Base-by-base conservation (phyloP, 495 filamentous ascomycete genomes). In the Aspergillus ellipticus region DNA sequence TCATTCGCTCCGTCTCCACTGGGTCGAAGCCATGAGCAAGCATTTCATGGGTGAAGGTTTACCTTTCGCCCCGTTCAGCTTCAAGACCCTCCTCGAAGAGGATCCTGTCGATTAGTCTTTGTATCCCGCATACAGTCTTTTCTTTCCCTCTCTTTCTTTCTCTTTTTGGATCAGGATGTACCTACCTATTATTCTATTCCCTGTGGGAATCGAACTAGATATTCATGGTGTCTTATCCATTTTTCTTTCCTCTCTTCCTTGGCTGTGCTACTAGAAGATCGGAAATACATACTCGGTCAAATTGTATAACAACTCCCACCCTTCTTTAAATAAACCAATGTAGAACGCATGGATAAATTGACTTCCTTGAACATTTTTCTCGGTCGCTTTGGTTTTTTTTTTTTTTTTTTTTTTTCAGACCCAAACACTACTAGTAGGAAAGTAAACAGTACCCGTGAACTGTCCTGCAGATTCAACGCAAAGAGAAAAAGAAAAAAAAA, bases 21-120 rank as follows among this genome's bases (percentile, higher is more conserved):
- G 94, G 94, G 94, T 99, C 55, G 94, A 99, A 71, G 92, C 94
- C n/a, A 97, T 97, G 85, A 94, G 90, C 75, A 98, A 98, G 75
- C 96, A 97, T 78, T 96, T 97, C 76, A 88, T 97, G 68, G 96
- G 96, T 58, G 92, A 92, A 52, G 94, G 94, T 42, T 81, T 94
- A 67, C 78, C 92, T 35, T 97, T 99, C 74, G 78, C 87, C 62
- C 94, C 94, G 8, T 97, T 98, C 71, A 92, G 88, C 65, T 97
- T 97, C 68, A 85, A 86, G 76, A 78, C 83, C 17, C 72, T 97
- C 59, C 71, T 98, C 54, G 94, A 98, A 70, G 91, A 96, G 68
- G 89, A 93, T 53, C 78, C 82, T 42, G 75, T 81, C 28, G 82
- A 85, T 55, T 82, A 72, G 63, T 58, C 48, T 60, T 45, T 54